Conservation (phyloP, 148 eudicot species). For the Camellia granthamiana region DNA sequence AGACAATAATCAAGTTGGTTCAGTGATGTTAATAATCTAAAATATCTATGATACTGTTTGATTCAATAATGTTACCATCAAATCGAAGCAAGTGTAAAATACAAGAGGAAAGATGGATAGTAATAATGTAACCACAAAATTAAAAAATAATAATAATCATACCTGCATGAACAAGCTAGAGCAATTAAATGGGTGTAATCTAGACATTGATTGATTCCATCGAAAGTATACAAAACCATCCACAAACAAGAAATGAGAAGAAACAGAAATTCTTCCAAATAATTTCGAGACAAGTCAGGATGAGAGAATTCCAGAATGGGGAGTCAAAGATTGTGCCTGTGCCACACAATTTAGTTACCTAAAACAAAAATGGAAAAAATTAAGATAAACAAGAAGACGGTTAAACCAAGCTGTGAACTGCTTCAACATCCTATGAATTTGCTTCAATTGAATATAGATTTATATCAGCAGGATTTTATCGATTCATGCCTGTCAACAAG, state of each 20-base stretch:
- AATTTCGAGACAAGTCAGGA: background rate
- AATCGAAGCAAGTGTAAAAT: no score
- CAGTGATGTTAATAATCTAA: no score
- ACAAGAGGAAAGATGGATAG: no score
- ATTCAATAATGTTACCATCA: no score
- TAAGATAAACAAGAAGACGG: background rate
- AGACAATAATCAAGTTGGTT: no score
- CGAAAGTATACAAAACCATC: no score
- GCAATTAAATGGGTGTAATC: no score
- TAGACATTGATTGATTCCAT: no score
- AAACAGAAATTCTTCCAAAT: background rate
- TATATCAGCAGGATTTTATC: constrained; percentile 7
- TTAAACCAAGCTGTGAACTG: background rate
- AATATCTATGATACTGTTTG: no score
- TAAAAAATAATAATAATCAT: no score
- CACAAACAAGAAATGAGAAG: background rate
- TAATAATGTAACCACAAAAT: no score
- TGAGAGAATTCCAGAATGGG: background rate
- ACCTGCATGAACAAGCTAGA: no score
- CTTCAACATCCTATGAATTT: background rate
- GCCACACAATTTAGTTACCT: background rate
- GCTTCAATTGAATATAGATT: background rate
- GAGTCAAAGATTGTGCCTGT: background rate
- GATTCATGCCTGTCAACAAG: constrained; percentile 10
- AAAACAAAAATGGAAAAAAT: background rate